Conservation (phyloP, 2,329 filamentous ascomycete species). For the Calonectria crousiana region DNA sequence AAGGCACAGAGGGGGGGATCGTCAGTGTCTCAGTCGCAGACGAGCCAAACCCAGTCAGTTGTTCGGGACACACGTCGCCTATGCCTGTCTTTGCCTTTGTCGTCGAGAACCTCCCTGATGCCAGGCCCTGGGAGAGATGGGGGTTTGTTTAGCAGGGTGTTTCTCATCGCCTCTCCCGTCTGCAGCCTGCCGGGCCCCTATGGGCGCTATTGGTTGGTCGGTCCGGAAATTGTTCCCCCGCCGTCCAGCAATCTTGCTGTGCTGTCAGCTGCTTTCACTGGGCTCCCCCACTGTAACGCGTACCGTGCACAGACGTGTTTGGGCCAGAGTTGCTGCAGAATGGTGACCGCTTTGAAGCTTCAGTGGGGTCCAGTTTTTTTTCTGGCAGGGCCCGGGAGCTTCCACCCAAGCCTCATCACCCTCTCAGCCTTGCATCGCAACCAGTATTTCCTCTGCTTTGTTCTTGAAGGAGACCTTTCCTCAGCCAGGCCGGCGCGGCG, state of each 20-base stretch:
- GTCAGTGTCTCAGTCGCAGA: conserved; percentile 26
- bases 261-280: conserved; percentile 13
- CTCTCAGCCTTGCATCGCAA: conserved; percentile 33
- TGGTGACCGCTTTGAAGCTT: conserved; percentile 17
- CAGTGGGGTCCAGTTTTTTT: conserved; percentile 28
- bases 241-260: conserved; percentile 11
- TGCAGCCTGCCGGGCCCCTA: conserved; percentile 1
- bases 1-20: conserved; percentile 11
- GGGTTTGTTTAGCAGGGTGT: conserved; percentile 20
- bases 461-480: not conserved
- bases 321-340: not conserved
- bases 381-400: not conserved
- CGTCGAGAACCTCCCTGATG: conserved; percentile 40
- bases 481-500: not conserved
- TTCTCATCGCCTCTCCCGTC: conserved; percentile 12
- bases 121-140: conserved; percentile 33
- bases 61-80: conserved; percentile 17
- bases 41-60: conserved; percentile 5
- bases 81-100: conserved; percentile 17
- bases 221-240: conserved; percentile 53
- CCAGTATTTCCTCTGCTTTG: not conserved
- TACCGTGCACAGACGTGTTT: conserved; percentile 21
- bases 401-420: conserved; percentile 3
- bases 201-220: conserved; percentile 38
- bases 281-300: conserved; percentile 9